Base-by-base conservation (phyloP, 2,329 filamentous ascomycete genomes). In the Ploettnerulaceae sp. region DNA sequence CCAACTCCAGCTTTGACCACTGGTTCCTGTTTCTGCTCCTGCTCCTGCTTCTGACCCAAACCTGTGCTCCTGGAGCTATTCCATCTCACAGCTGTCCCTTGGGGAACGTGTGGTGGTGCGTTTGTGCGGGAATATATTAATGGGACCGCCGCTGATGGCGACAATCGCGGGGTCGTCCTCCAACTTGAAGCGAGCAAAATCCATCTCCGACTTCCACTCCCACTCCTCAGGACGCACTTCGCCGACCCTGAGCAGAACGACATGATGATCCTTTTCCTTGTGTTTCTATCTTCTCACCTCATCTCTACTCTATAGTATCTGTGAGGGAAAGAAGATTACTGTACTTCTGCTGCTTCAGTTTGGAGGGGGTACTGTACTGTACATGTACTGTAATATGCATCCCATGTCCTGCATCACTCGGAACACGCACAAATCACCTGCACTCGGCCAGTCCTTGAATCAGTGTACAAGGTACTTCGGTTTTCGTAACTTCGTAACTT, bases 201-300 rank as follows among this genome's bases (percentile, higher is more conserved):
- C 25, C 7, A 28, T 7, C 25, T 12, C 25, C 7, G 7, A 7
- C 7, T 28, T 28, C 12, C 12, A 7, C 25, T 12, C 7, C 25
- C 25, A 28, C 25, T 28, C 32, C 38, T 52, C 47, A 47, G 50
- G 17, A 34, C 7, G 21, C 40, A 38, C 39, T 48, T 47, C 21
- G 36, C 54, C 49, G 53, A 55, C 24, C 38, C 49, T 47, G 46
- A 54, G 51, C 51, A 50, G 40, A 53, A 3, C 14, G 32, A 51
- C 48, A 53, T 49, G 20, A 33, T 45, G 34, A 33, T 29, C 7
- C 14, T 18, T 35, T 22, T 15, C 24, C 21, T 28, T 5, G 3
- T 15, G 11, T 36, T 11, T 11, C 17, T 34, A 5, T 9, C 26
- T 29, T 29, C 3, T n/a, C n/a, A n/a, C n/a, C n/a, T n/a, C n/a